These are phyloP conservation scores for Clavispora vitiphila DNA, from an alignment of 805 yeast species.

Conservation along the genomic window DNA sequence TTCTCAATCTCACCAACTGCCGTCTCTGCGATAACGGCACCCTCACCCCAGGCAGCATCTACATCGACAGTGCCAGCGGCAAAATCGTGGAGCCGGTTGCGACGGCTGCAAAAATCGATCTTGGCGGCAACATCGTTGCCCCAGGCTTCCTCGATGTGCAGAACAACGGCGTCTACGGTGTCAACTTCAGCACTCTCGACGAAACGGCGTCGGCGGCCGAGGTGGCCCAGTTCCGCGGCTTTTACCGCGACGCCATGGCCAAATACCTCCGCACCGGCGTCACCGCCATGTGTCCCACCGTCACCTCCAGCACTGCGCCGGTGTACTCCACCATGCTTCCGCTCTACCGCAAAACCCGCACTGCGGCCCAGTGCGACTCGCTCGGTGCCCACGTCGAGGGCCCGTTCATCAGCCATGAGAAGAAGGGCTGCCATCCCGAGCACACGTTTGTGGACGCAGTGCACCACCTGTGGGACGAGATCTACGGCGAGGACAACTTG, in stretches of 20 bases:
- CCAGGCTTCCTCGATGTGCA: constrained; percentile 58
- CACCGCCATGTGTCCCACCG: constrained; percentile 53
- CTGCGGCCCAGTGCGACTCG: constrained; percentile 33
- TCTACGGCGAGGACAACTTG: constrained; percentile 36
- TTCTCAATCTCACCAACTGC: constrained; percentile 37
- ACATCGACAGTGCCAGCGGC: constrained; percentile 38
- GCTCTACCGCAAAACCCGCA: constrained; percentile 31
- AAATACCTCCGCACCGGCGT: constrained; percentile 48
- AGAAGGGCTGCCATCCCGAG: constrained; percentile 49
- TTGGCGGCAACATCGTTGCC: constrained; percentile 43
- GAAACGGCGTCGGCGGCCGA: constrained; percentile 26
- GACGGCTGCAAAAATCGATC: constrained; percentile 22
- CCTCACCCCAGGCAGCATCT: constrained; percentile 34
- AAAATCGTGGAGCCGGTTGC: constrained; percentile 31
- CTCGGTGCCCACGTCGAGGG: constrained; percentile 61
- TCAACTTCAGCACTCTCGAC: constrained; percentile 43
- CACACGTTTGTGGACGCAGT: constrained; percentile 40
- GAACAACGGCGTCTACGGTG: constrained; percentile 54
- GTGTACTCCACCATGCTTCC: constrained; percentile 47
- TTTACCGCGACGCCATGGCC: constrained; percentile 41
- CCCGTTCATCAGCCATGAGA: constrained; percentile 46
- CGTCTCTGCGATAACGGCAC: constrained; percentile 39
- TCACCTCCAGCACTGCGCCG: constrained; percentile 46
- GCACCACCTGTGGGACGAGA: constrained; percentile 20
- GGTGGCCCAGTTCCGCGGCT: constrained; percentile 24